Conservation (phyloP, 768 basidiomycete genomes). For the Lactifluus volemus region DNA sequence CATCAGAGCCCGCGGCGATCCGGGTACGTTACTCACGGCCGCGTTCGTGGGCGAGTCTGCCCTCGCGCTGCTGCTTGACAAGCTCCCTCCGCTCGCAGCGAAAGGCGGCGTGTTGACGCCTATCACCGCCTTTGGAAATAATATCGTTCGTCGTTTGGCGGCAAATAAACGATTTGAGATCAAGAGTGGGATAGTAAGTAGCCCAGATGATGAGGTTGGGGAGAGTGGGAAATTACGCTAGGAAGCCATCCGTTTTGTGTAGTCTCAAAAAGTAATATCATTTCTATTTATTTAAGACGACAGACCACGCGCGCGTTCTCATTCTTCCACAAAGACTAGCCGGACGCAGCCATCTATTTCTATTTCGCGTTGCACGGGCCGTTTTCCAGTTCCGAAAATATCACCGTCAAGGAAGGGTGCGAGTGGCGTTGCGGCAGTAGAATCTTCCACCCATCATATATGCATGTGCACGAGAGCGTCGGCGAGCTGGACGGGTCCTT, state of each 20-base stretch:
- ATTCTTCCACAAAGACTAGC: conserved; percentile 8
- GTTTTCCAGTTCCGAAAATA: conserved; percentile 12
- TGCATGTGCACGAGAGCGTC: background rate
- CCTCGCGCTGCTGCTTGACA: conserved; percentile 53
- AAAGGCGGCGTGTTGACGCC: conserved; percentile 80
- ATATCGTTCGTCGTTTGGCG: conserved; percentile 58
- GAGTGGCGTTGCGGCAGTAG: background rate
- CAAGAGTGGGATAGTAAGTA: conserved; percentile 38
- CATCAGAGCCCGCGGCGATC: conserved; percentile 64
- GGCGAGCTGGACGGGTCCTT: background rate
- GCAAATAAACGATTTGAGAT: conserved; percentile 49
- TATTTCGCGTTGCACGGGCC: conserved; percentile 10
- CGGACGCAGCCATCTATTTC: conserved; percentile 9
- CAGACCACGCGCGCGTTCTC: background rate
- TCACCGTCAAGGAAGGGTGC: background rate
- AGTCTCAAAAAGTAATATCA: background rate
- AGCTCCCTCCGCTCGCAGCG: conserved; percentile 47
- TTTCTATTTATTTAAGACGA: background rate
- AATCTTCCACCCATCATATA: background rate
- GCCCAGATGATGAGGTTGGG: background rate
- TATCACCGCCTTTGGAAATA: conserved; percentile 72
- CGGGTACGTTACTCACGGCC: conserved; percentile 57
- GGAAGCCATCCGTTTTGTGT: background rate
- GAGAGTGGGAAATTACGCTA: conserved; percentile 7
- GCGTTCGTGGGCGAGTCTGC: conserved; percentile 78